Conservation (phyloP, 2,329 filamentous ascomycete species). For the Diatrype stigma region DNA sequence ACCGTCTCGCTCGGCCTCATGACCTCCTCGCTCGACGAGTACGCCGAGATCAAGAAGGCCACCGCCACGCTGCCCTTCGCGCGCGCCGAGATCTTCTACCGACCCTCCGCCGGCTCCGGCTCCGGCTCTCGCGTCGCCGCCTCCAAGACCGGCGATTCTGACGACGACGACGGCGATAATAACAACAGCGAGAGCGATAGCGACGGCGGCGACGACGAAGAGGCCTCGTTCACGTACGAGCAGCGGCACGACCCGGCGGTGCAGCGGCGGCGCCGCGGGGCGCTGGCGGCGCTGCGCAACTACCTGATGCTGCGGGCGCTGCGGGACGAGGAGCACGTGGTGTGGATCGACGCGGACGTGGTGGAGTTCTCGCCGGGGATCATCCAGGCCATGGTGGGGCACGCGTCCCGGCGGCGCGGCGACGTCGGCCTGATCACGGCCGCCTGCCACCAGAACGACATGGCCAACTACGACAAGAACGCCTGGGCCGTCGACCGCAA, state of each 20-base stretch:
- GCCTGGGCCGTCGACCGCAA: slow-evolving; percentile 25
- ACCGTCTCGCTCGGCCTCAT: slow-evolving; percentile 22
- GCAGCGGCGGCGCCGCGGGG: slow-evolving; percentile 20
- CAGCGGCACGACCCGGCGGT: slow-evolving; percentile 20
- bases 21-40: slow-evolving; percentile 23
- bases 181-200: too few species aligned
- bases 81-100: slow-evolving; percentile 19
- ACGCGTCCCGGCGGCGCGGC: slow-evolving; percentile 19
- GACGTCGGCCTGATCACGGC: slow-evolving; percentile 30
- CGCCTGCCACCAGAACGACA: slow-evolving; percentile 26
- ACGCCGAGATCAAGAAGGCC: slow-evolving; percentile 17
- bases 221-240: slow-evolving; percentile 11
- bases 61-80: slow-evolving; percentile 20
- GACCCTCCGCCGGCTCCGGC: too few species aligned
- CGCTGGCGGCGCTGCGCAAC: slow-evolving; percentile 28
- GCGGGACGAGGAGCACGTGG: slow-evolving; percentile 27
- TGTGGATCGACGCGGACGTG: slow-evolving; percentile 35
- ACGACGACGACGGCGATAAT: too few species aligned
- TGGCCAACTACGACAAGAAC: slow-evolving; percentile 33
- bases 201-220: slow-evolving; percentile 9
- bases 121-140: too few species aligned
- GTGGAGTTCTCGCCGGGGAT: slow-evolving; percentile 27
- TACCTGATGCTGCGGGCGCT: slow-evolving; percentile 28
- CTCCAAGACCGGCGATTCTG: too few species aligned
- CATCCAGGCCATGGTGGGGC: slow-evolving; percentile 27